A percentile compares a stretch with the other conserved stretches of the same genome.
These are phyloP conservation scores for Ceratocystis destructans DNA, from an alignment of 2,329 filamentous ascomycete species.

Conservation along the genomic window DNA sequence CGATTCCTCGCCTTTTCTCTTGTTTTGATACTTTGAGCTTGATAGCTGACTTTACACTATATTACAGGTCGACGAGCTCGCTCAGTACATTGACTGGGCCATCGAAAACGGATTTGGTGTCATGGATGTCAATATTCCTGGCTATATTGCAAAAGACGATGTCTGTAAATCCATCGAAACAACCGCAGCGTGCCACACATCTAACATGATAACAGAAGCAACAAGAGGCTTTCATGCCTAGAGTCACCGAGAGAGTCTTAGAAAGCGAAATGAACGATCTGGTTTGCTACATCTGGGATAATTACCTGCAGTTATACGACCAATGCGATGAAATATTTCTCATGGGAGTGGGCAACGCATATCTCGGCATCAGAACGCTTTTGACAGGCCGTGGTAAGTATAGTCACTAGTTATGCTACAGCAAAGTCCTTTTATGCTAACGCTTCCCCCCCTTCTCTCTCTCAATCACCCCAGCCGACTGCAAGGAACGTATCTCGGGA, in stretches of 20 bases:
- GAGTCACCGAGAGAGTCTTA: conserved; percentile 33
- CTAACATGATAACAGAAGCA: conserved; percentile 28
- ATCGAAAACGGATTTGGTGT: conserved; percentile 62
- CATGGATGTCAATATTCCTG: conserved; percentile 83
- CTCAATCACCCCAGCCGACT: conserved; percentile 31
- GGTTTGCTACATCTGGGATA: conserved; percentile 86
- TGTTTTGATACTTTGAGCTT: background rate
- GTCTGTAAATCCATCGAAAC: conserved; percentile 22
- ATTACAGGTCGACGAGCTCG: conserved; percentile 61
- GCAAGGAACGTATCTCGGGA: conserved; percentile 53
- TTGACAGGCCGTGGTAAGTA: conserved; percentile 59
- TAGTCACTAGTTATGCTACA: conserved; percentile 12
- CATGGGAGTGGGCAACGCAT: conserved; percentile 80
- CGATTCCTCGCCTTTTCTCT: conserved; percentile 27
- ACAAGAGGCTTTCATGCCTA: conserved; percentile 34
- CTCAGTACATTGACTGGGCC: conserved; percentile 76
- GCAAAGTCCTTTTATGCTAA: conserved; percentile 19
- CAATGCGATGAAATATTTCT: conserved; percentile 63
- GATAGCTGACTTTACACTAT: conserved; percentile 19
- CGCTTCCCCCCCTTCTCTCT: background rate
- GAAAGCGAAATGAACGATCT: conserved; percentile 56
- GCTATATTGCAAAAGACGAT: conserved; percentile 52
- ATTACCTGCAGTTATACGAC: conserved; percentile 74
- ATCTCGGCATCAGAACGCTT: conserved; percentile 67
- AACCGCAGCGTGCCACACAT: background rate